Base-by-base conservation (phyloP, 495 filamentous ascomycete genomes). In the Aspergillus biplanus region DNA sequence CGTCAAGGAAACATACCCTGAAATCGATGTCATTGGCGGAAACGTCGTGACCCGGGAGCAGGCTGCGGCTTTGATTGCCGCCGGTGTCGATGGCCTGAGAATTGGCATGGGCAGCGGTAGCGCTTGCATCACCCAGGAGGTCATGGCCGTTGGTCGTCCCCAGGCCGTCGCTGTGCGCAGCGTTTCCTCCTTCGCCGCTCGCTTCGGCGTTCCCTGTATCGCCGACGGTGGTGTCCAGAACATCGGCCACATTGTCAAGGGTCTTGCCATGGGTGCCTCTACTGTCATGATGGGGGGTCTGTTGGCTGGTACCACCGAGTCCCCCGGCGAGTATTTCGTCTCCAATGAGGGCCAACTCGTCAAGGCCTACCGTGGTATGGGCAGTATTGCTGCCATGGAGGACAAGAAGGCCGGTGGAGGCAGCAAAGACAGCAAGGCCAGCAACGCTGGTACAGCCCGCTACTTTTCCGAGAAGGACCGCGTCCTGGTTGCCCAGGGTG, bases 221-320 rank as follows among this genome's bases (percentile, higher is more conserved):
- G 95, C 95, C 47, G 95, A 99, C 67, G 95, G 95, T 71, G 95
- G 95, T 75, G 88, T 99, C 69, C 96, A 99, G 78, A 99, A 99
- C 74, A 88, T 99, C 63, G 95, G 95, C 59, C 95, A 99, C 79
- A 96, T 99, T 64, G 96, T 98, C 76, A 99, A 99, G 83, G 95
- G 92, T 74, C 86, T 98, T 62, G 90, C 95, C 37, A 86, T 97
- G 61, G 95, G 95, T 64, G 95, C 95, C 50, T 92, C 91, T 15
- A 96, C 94, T 18, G 88, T 99, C 75, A 99, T 99, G 95, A 99
- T 99, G 95, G 95, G 95, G 63, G 95, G 95, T 75, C 85, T 99
- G 33, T 86, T 99, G 63, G 95, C 95, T 42, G 95, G 96, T 75
- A 98, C 95, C 53, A 97, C 96, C 53, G 95, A 99, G 79, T 97